Evolutionary conservation across 495 filamentous ascomycete species (phyloP).

Genomic region (Penicillium cataractarum): DNA sequence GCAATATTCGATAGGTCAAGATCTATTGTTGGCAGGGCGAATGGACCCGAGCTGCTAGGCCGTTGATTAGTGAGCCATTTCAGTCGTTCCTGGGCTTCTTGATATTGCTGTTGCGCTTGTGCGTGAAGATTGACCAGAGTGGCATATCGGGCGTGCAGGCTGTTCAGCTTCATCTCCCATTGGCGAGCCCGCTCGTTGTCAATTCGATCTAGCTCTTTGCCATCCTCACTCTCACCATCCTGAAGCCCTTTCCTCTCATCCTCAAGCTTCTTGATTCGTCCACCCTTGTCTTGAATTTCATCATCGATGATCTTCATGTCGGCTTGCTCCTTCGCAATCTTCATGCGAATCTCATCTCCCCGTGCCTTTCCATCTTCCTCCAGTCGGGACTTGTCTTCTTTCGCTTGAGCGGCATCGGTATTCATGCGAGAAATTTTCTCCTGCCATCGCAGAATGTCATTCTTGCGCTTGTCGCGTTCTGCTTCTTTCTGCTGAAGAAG

Average conservation of each 20-base stretch:
- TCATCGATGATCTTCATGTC: constrained; percentile 63
- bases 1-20: constrained; percentile 42
- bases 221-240: constrained; percentile 53
- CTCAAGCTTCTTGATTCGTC: constrained; percentile 65
- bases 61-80: constrained; percentile 53
- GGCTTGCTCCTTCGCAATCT: constrained; percentile 55
- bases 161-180: constrained; percentile 54
- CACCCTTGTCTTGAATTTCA: constrained; percentile 62
- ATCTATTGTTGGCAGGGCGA: constrained; percentile 49
- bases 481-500: constrained; percentile 63
- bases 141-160: constrained; percentile 56
- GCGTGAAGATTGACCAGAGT: constrained; percentile 51
- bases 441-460: constrained; percentile 63
- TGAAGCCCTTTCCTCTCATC: constrained; percentile 55
- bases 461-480: constrained; percentile 62
- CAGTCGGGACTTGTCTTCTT: constrained; percentile 49
- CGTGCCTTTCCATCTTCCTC: constrained; percentile 49
- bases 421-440: constrained; percentile 55
- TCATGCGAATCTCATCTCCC: constrained; percentile 53
- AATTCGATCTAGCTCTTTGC: constrained; percentile 51
- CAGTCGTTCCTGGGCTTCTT: constrained; percentile 56
- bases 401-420: constrained; percentile 49
- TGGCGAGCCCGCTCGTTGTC: constrained; percentile 61
- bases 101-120: constrained; percentile 54
- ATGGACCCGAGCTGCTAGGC: constrained; percentile 46